Conservation (phyloP, 768 basidiomycete species). For the Suillus tomentosus region DNA sequence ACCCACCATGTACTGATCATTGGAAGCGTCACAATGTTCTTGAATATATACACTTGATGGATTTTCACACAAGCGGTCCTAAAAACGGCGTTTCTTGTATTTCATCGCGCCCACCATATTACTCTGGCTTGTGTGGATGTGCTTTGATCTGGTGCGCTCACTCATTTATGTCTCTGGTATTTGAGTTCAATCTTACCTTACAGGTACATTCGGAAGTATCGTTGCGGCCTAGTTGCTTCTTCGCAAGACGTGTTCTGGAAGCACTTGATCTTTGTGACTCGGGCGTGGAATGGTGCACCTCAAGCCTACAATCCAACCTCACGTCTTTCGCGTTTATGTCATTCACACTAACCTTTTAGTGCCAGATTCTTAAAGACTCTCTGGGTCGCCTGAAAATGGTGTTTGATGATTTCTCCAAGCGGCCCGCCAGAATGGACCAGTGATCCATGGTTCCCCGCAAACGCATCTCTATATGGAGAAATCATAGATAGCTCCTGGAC, state of each 20-base stretch:
- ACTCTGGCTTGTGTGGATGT: neutral
- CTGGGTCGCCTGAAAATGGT: neutral
- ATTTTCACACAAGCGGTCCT: neutral
- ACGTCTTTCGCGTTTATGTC: neutral
- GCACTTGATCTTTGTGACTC: neutral
- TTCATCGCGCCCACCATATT: neutral
- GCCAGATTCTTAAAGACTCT: neutral
- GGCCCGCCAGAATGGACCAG: neutral
- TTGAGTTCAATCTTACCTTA: neutral
- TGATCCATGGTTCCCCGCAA: neutral
- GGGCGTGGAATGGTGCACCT: neutral
- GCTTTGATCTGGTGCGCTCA: neutral
- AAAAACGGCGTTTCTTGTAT: neutral
- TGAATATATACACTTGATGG: neutral
- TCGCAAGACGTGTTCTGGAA: neutral
- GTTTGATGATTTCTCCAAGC: neutral
- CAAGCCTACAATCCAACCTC: neutral
- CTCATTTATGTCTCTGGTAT: neutral
- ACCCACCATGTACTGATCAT: neutral
- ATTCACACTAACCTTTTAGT: neutral
- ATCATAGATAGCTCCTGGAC: neutral
- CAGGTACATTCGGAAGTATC: neutral
- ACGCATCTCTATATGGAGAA: neutral
- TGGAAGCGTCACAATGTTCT: neutral
- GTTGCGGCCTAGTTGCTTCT: neutral